These are phyloP conservation scores for Nicotiana tomentosiformis DNA, from an alignment of 257 asterid genomes.

Conservation along the genomic window DNA sequence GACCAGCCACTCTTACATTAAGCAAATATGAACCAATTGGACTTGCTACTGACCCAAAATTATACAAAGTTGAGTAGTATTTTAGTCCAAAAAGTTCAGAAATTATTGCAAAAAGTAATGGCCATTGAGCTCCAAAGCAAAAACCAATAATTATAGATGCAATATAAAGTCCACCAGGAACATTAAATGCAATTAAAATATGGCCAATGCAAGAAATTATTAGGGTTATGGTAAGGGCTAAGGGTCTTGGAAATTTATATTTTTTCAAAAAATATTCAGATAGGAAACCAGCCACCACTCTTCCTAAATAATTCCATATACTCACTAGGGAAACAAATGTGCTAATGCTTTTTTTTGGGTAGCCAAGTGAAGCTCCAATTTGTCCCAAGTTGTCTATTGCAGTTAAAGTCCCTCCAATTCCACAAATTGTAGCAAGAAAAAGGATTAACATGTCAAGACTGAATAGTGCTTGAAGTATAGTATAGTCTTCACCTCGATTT, in stretches of 20 bases:
- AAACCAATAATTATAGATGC: slow-evolving; percentile 77
- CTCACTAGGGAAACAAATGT: slow-evolving; percentile 82
- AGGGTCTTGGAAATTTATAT: slow-evolving; percentile 60
- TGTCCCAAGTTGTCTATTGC: slow-evolving; percentile 74
- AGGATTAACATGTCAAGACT: slow-evolving; percentile 56
- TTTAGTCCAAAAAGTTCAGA: slow-evolving; percentile 78
- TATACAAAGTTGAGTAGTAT: slow-evolving; percentile 68
- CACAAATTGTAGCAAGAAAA: slow-evolving; percentile 61
- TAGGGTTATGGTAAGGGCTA: slow-evolving; percentile 44
- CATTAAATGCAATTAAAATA: slow-evolving; percentile 52
- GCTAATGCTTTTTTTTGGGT: slow-evolving; percentile 50
- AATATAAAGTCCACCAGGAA: slow-evolving; percentile 52
- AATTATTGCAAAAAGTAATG: slow-evolving; percentile 65
- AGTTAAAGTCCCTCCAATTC: slow-evolving; percentile 75
- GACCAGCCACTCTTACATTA: slow-evolving; percentile 54
- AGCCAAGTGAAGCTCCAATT: slow-evolving; percentile 57
- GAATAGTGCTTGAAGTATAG: slow-evolving; percentile 73
- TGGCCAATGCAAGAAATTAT: slow-evolving; percentile 56
- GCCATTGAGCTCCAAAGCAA: slow-evolving; percentile 91
- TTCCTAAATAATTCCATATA: slow-evolving; percentile 74
- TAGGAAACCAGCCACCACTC: slow-evolving; percentile 61
- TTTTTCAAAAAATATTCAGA: slow-evolving; percentile 51
- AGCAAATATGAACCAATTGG: slow-evolving; percentile 66
- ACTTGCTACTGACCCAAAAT: slow-evolving; percentile 76
- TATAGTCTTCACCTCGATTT: slow-evolving; percentile 56